Evolutionary conservation across 371 early-diverging fungal species (phyloP), one percentile per base, ranked within the genome.

Genomic region (Rhizopus arrhizus): DNA sequence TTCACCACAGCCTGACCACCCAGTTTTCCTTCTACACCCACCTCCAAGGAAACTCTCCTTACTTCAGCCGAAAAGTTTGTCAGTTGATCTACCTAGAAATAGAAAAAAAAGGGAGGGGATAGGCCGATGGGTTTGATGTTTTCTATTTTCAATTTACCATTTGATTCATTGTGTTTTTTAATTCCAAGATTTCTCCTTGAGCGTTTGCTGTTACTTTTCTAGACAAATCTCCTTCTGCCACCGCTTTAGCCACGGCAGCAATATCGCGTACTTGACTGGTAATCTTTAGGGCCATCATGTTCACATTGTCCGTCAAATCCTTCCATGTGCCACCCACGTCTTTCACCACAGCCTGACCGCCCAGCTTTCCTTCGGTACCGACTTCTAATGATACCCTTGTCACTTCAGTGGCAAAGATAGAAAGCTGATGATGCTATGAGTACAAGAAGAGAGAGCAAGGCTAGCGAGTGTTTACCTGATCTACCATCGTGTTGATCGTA

Each of bases 401-500:
- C 7, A 89, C 85, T 61, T 89, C 89, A 0, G 72, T 69, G 5
- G 85, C 85, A 64, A 86, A 83, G 1, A 72, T 78, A 53, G 56
- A 78, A 56, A 70, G 67, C 74, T 52, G 61, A 47, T 0, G 13
- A 2, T 1, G 43, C 1, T 0, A 43, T 13, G n/a, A 43, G n/a
- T 13, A 43, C 8, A 43, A 43, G n/a, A 43, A 43, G 13, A 42
- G 13, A 15, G 13, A 15, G 13, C 0, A 15, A 43, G 43, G 13
- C 5, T 1, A 13, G 5, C 43, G 12, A 0, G 40, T 12, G 12
- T 2, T 29, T 79, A 83, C 78, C 67, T 83, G 81, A 64, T 82
- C 85, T 12, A 85, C 83, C 87, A 85, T 86, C 16, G 85, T 82
- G 62, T 86, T 86, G 56, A 86, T 84, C 15, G 84, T 85, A n/a